phyloP scores from a whole-genome alignment of 257 asterid species.

The Linderniella brevidens region DNA sequence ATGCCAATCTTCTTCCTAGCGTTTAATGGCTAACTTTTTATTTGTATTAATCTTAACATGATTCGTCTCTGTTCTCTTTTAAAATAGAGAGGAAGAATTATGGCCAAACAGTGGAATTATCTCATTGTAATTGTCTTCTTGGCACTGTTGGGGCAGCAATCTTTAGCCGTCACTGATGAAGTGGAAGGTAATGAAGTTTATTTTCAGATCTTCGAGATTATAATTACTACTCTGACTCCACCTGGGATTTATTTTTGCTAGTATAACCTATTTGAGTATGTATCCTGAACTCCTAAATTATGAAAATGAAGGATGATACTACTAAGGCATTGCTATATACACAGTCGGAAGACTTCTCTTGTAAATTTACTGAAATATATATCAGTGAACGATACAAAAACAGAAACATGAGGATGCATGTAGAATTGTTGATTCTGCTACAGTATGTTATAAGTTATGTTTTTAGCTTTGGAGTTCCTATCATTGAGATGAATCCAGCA shows the following conservation, averaged over 20 bases:
- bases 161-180: conserved; percentile 36
- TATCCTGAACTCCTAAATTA: conserved; percentile 1
- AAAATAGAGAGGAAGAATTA: conserved; percentile 9
- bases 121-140: conserved; percentile 17
- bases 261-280: not conserved
- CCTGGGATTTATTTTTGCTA: not conserved
- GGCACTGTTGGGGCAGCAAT: conserved; percentile 18
- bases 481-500: conserved; percentile 4
- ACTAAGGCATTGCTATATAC: too few species aligned
- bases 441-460: not conserved
- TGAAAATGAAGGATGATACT: not conserved
- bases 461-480: not conserved
- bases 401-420: too few species aligned
- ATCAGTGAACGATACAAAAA: too few species aligned
- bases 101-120: conserved; percentile 24
- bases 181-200: conserved; percentile 31
- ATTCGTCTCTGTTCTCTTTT: too few species aligned
- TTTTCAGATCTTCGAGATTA: not conserved
- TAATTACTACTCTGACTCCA: not conserved
- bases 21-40: too few species aligned
- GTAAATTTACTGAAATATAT: too few species aligned
- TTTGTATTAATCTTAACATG: too few species aligned
- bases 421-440: too few species aligned
- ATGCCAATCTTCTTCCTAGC: too few species aligned
- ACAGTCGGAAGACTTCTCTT: too few species aligned